Percentiles rank a stretch among this genome's conserved stretches.
phyloP scores from a whole-genome alignment of 2,329 filamentous ascomycete species.

The Aspergillus candidus region DNA sequence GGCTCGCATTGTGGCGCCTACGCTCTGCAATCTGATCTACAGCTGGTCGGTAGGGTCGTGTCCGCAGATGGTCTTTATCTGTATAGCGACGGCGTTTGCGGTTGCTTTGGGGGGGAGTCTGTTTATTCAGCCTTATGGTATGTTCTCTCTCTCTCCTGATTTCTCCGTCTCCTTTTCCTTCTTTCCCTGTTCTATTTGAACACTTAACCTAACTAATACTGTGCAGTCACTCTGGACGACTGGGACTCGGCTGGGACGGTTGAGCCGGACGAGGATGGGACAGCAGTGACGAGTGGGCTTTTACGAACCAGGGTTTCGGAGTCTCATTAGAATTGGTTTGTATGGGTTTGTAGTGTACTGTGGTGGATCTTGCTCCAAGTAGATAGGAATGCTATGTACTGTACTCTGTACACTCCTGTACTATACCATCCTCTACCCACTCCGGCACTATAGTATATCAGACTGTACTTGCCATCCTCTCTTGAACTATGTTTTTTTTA shows the following conservation, averaged over 20 bases:
- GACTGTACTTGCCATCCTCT: too few species aligned
- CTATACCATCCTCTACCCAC: too few species aligned
- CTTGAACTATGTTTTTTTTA: too few species aligned
- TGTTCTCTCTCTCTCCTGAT: conserved; percentile 31
- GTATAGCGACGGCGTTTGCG: conserved; percentile 61
- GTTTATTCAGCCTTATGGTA: conserved; percentile 68
- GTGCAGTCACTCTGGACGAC: conserved; percentile 16
- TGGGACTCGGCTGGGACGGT: conserved; percentile 5
- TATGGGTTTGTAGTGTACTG: too few species aligned
- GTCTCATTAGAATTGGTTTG: too few species aligned
- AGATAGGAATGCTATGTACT: too few species aligned
- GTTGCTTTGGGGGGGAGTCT: conserved; percentile 61
- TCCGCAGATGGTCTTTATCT: conserved; percentile 77
- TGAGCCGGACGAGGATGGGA: conserved; percentile 20
- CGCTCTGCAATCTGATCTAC: conserved; percentile 82
- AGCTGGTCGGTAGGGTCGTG: conserved; percentile 70
- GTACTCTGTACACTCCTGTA: too few species aligned
- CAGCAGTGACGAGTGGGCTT: conserved; percentile 13
- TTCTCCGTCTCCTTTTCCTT: conserved; percentile 16
- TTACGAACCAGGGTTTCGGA: too few species aligned
- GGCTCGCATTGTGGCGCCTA: conserved; percentile 69
- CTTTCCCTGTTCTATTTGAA: neutral
- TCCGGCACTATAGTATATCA: too few species aligned
- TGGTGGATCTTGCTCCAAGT: too few species aligned
- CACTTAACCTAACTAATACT: conserved; percentile 7